These are phyloP conservation scores for Penicillium daleae DNA, from an alignment of 495 filamentous ascomycete genomes.

Conservation along the genomic window DNA sequence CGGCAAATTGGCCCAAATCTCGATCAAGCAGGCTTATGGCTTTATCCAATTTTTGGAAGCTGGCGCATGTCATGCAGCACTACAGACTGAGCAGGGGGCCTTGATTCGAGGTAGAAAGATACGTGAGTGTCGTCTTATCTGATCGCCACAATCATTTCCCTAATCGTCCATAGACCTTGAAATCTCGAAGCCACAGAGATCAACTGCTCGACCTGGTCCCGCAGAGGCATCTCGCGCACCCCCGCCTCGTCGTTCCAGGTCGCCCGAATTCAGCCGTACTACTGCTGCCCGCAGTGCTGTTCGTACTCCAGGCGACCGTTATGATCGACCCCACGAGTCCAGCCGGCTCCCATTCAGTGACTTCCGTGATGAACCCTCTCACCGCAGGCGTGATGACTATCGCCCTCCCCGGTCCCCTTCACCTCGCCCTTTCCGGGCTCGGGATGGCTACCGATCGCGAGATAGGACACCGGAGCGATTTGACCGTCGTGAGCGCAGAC, in stretches of 20 bases:
- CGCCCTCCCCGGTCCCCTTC: conserved; percentile 65
- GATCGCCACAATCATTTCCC: not conserved
- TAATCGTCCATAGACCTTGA: conserved; percentile 71
- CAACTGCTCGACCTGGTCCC: conserved; percentile 55
- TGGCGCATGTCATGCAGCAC: conserved; percentile 69
- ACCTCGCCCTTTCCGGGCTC: conserved; percentile 57
- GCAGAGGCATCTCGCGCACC: conserved; percentile 44
- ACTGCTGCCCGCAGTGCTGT: conserved; percentile 41
- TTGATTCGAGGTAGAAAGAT: conserved; percentile 84
- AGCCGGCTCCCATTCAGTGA: conserved; percentile 47
- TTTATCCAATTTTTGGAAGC: conserved; percentile 92
- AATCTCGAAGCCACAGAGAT: conserved; percentile 86
- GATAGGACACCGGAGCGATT: conserved; percentile 59
- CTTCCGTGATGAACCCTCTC: conserved; percentile 53
- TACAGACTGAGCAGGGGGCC: conserved; percentile 76
- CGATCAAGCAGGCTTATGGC: conserved; percentile 94
- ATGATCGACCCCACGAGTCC: conserved; percentile 47
- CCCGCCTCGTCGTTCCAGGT: conserved; percentile 62
- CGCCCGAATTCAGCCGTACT: conserved; percentile 67
- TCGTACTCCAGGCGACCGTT: conserved; percentile 45
- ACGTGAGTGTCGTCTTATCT: conserved; percentile 63
- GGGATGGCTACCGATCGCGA: conserved; percentile 73
- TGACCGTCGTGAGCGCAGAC: conserved; percentile 61
- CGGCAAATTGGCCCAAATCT: conserved; percentile 90
- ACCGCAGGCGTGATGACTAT: conserved; percentile 64